A percentile compares a stretch with the other conserved stretches of the same genome.
Conservation (phyloP, 805 yeast genomes). For the Zygotorulaspora chibaensis region DNA sequence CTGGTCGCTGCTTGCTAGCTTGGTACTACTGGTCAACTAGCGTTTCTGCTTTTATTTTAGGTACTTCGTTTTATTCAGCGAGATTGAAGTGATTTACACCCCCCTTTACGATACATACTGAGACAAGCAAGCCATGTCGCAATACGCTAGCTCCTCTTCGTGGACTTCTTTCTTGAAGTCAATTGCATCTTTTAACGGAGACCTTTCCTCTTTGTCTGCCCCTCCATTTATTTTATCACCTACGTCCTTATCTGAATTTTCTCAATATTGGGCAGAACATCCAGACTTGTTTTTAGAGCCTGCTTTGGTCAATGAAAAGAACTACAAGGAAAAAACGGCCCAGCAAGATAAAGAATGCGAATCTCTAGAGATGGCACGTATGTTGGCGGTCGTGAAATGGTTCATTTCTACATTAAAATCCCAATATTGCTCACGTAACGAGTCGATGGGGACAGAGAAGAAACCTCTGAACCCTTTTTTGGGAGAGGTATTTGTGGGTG, state of each 20-base stretch:
- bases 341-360: slow-evolving; percentile 39
- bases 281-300: slow-evolving; percentile 80
- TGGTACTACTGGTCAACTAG: background rate
- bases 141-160: slow-evolving; percentile 45
- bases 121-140: slow-evolving; percentile 24
- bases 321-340: slow-evolving; percentile 16
- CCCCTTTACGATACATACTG: background rate
- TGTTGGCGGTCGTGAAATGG: slow-evolving; percentile 84
- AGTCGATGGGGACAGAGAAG: slow-evolving; percentile 90
- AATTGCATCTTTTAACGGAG: slow-evolving; percentile 89
- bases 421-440: slow-evolving; percentile 90
- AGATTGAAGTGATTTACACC: background rate
- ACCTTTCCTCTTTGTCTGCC: slow-evolving; percentile 88
- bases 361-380: slow-evolving; percentile 46
- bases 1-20: background rate
- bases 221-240: slow-evolving; percentile 96
- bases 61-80: background rate
- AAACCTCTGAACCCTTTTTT: slow-evolving; percentile 95
- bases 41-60: background rate
- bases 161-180: slow-evolving; percentile 93
- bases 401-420: slow-evolving; percentile 86
- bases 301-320: slow-evolving; percentile 36
- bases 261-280: slow-evolving; percentile 95
- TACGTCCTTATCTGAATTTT: slow-evolving; percentile 81
- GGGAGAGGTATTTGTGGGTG: slow-evolving; percentile 91